These are phyloP conservation scores for Pythium biforme DNA, from an alignment of 352 stramenopile species.

Conservation along the genomic window DNA sequence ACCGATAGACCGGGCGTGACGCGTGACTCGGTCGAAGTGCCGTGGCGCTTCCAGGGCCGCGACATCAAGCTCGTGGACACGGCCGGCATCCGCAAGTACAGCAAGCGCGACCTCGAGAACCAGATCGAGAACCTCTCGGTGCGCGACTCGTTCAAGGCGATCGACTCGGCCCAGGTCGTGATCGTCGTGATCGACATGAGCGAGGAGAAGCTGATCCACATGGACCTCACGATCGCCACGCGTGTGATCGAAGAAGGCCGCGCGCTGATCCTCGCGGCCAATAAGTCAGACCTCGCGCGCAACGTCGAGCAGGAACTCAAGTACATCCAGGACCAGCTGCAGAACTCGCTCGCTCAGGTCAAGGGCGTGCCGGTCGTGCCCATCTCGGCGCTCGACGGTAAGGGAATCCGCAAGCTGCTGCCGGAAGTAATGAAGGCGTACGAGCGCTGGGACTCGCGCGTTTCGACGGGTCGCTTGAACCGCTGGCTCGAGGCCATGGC, in stretches of 20 bases:
- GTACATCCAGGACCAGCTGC: conserved; percentile 68
- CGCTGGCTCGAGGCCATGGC: conserved; percentile 85
- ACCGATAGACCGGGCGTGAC: conserved; percentile 81
- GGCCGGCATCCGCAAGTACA: conserved; percentile 78
- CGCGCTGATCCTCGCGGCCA: conserved; percentile 68
- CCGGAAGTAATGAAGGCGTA: conserved; percentile 83
- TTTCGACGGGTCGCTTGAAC: conserved; percentile 75
- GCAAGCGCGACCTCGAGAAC: conserved; percentile 81
- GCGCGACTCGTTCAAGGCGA: conserved; percentile 74
- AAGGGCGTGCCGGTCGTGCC: conserved; percentile 74
- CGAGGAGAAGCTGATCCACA: conserved; percentile 78
- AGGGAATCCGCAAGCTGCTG: conserved; percentile 76
- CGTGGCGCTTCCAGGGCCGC: conserved; percentile 68
- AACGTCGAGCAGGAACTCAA: conserved; percentile 59
- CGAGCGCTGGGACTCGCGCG: conserved; percentile 75
- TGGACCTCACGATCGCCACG: conserved; percentile 84
- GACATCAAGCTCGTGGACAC: conserved; percentile 83
- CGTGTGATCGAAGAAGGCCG: conserved; percentile 79
- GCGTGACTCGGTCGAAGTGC: conserved; percentile 78
- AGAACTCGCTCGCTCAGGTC: conserved; percentile 72
- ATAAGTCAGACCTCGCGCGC: conserved; percentile 69
- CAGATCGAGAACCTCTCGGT: conserved; percentile 86
- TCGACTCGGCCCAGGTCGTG: conserved; percentile 79
- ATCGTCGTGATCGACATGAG: conserved; percentile 84
- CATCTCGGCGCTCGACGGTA: conserved; percentile 73